These are phyloP conservation scores for Amylocarpus encephaloides DNA, from an alignment of 2,329 filamentous ascomycete genomes.

Conservation along the genomic window DNA sequence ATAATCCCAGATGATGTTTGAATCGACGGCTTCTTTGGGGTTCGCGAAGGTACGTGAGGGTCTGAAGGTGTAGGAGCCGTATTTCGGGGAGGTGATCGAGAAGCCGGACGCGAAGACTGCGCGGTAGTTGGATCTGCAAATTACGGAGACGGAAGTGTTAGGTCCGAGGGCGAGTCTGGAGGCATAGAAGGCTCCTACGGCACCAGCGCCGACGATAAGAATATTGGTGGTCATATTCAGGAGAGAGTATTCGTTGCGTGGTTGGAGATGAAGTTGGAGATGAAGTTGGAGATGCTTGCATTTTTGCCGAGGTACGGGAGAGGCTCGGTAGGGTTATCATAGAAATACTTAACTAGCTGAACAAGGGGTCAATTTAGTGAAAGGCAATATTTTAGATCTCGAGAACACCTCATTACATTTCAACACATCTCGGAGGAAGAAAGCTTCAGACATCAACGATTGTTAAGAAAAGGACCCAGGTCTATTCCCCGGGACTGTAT, in stretches of 20 bases:
- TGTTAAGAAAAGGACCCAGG: no score
- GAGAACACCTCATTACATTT: no score
- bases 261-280: not conserved
- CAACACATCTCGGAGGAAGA: no score
- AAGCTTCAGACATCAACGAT: no score
- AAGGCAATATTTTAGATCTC: no score
- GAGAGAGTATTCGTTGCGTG: not conserved
- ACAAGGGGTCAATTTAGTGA: no score
- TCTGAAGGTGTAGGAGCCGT: constrained; percentile 59
- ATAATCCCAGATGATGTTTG: constrained; percentile 37
- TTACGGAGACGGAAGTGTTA: constrained; percentile 55
- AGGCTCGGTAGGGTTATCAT: not conserved
- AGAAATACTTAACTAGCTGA: no score
- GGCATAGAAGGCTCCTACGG: constrained; percentile 67
- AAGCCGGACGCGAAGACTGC: constrained; percentile 57
- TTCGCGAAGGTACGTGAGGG: constrained; percentile 58
- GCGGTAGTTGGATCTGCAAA: constrained; percentile 68
- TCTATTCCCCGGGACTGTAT: no score
- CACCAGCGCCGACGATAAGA: constrained; percentile 64
- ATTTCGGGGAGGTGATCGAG: constrained; percentile 56
- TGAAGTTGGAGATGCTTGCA: not conserved
- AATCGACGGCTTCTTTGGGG: constrained; percentile 37
- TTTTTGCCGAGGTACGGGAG: not conserved
- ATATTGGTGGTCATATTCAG: constrained; percentile 38
- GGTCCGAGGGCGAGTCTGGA: constrained; percentile 56